Evolutionary conservation across 345 rosid genomes (phyloP).

Genomic region (Murraya koenigii): DNA sequence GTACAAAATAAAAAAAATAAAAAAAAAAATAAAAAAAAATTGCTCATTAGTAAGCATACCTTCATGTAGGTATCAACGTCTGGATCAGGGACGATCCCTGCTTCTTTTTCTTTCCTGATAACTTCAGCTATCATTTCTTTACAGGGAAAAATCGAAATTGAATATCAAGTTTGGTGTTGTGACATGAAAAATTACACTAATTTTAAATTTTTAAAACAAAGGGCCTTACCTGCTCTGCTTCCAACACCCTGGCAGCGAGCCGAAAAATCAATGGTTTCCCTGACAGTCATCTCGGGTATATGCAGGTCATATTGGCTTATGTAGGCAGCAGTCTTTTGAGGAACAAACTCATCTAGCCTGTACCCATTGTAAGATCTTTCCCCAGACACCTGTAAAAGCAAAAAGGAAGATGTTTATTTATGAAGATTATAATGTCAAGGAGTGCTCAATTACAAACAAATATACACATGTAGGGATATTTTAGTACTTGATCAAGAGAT

Average conservation of each 20-base stretch:
- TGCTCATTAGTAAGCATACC: conserved; percentile 24
- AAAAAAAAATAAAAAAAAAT: no score
- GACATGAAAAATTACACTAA: not conserved
- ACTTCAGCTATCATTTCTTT: conserved; percentile 58
- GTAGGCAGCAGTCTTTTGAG: conserved; percentile 62
- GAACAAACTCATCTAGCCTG: conserved; percentile 50
- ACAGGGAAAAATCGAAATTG: not conserved
- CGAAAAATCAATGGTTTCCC: conserved; percentile 67
- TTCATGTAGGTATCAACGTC: conserved; percentile 66
- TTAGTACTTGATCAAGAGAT: no score
- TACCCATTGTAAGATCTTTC: conserved; percentile 57
- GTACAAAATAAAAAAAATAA: no score
- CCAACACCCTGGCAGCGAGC: conserved; percentile 62
- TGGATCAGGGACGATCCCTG: conserved; percentile 55
- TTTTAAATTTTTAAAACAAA: not conserved
- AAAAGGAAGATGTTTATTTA: not conserved
- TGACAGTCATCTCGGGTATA: conserved; percentile 60
- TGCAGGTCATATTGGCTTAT: conserved; percentile 68
- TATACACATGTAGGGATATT: not conserved
- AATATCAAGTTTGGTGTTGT: not conserved
- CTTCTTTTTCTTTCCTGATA: conserved; percentile 52
- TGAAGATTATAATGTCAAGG: not conserved
- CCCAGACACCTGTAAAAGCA: conserved; percentile 43
- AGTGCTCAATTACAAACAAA: not conserved
- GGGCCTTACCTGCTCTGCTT: conserved; percentile 34